These are phyloP conservation scores for Suhomyces kilbournensis DNA, from an alignment of 805 yeast genomes.

Conservation along the genomic window DNA sequence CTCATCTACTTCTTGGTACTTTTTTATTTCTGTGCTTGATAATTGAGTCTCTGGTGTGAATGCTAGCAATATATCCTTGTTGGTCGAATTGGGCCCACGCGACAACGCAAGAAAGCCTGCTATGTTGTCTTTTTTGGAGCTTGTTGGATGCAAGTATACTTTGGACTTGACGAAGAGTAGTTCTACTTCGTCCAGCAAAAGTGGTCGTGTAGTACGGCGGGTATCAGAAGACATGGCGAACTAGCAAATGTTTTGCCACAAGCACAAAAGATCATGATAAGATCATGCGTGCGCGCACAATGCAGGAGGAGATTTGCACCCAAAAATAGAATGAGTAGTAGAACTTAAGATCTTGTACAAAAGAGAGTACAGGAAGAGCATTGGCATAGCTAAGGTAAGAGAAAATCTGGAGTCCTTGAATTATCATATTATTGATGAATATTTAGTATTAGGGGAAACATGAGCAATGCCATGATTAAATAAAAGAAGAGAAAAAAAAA, in stretches of 20 bases:
- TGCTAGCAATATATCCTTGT: conserved; percentile 59
- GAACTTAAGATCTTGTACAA: no score
- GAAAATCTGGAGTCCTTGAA: no score
- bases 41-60: conserved; percentile 63
- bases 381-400: no score
- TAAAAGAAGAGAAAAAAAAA: no score
- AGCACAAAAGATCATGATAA: neutral
- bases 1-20: conserved; percentile 49
- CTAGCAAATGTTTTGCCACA: neutral
- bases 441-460: no score
- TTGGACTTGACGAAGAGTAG: conserved; percentile 58
- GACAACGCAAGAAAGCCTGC: conserved; percentile 72
- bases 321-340: neutral
- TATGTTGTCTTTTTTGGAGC: conserved; percentile 69
- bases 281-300: neutral
- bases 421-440: no score
- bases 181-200: conserved; percentile 37
- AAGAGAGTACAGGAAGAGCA: no score
- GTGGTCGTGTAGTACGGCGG: conserved; percentile 2
- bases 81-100: conserved; percentile 47
- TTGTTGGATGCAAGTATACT: conserved; percentile 81
- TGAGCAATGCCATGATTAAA: no score
- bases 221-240: neutral
- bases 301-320: neutral
- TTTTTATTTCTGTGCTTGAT: conserved; percentile 42